phyloP scores from a whole-genome alignment of 2,329 filamentous ascomycete species.

The Apiospora aurea region DNA sequence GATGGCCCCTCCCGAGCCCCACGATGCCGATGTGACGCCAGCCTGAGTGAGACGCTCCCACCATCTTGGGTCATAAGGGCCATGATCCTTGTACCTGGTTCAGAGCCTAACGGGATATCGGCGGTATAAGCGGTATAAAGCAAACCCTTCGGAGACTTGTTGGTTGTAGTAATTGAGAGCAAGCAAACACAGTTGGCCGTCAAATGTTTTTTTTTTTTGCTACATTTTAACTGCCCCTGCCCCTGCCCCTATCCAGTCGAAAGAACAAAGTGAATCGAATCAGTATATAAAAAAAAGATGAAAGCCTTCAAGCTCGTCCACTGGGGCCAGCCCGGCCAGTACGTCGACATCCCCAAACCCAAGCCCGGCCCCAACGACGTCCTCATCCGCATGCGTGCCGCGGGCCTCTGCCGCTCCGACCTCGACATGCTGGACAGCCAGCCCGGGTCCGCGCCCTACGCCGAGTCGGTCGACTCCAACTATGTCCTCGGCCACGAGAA shows the following conservation, averaged over 20 bases:
- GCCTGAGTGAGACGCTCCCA: neutral
- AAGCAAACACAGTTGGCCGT: neutral
- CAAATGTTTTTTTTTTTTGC: neutral
- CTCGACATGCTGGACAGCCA: constrained; percentile 34
- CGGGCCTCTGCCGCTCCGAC: constrained; percentile 33
- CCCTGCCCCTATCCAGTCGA: neutral
- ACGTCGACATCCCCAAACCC: constrained; percentile 31
- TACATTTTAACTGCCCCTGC: too few species aligned
- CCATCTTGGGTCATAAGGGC: neutral
- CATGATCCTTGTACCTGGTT: neutral
- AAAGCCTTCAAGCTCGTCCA: constrained; percentile 32
- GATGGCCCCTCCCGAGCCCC: neutral
- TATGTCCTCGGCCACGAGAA: constrained; percentile 35
- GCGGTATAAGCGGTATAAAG: neutral
- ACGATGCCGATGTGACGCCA: neutral
- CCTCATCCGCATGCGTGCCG: constrained; percentile 34
- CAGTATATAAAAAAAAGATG: constrained; percentile 24
- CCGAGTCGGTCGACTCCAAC: constrained; percentile 30
- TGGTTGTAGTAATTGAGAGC: neutral
- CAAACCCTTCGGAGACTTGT: too few species aligned
- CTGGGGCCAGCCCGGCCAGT: constrained; percentile 33
- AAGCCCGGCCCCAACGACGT: constrained; percentile 31
- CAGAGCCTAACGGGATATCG: neutral
- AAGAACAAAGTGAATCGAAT: neutral
- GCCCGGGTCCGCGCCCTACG: constrained; percentile 33